phyloP scores from a whole-genome alignment of 192 early-diverging fungal genomes.

The Gonapodya prolifera region DNA sequence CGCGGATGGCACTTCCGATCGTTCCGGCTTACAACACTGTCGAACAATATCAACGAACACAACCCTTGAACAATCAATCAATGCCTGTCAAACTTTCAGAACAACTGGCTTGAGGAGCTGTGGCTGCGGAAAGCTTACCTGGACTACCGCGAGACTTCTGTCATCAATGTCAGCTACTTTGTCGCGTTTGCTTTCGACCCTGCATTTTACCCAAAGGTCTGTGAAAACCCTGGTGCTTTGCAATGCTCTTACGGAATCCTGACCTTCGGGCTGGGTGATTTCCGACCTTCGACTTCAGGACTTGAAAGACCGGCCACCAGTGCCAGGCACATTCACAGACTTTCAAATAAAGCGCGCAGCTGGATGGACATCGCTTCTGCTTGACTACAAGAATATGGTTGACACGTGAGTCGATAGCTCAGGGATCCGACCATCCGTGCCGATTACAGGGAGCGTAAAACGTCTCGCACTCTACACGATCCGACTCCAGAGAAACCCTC shows the following conservation, averaged over 20 bases:
- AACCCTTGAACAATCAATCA: no score
- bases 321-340: slow-evolving; percentile 41
- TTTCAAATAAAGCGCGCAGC: slow-evolving; percentile 76
- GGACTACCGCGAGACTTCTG: slow-evolving; percentile 63
- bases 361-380: slow-evolving; percentile 40
- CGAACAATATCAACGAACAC: no score
- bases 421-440: background rate
- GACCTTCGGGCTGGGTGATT: background rate
- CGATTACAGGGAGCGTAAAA: background rate
- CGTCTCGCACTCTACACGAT: background rate
- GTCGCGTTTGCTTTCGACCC: slow-evolving; percentile 53
- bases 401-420: slow-evolving; percentile 28
- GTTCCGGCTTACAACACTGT: no score
- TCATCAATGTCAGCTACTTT: slow-evolving; percentile 86
- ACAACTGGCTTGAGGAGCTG: slow-evolving; percentile 62
- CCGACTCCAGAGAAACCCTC: slow-evolving; percentile 30
- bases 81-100: no score
- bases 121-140: slow-evolving; percentile 70
- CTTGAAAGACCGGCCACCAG: slow-evolving; percentile 1
- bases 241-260: background rate
- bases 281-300: no score
- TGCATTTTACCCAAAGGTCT: slow-evolving; percentile 29
- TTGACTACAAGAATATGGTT: slow-evolving; percentile 66
- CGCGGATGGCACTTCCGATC: no score
- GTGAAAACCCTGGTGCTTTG: slow-evolving; percentile 13